Evolutionary conservation across 202 grass and related monocot species (phyloP).

Genomic region (Panicum virgatum): DNA sequence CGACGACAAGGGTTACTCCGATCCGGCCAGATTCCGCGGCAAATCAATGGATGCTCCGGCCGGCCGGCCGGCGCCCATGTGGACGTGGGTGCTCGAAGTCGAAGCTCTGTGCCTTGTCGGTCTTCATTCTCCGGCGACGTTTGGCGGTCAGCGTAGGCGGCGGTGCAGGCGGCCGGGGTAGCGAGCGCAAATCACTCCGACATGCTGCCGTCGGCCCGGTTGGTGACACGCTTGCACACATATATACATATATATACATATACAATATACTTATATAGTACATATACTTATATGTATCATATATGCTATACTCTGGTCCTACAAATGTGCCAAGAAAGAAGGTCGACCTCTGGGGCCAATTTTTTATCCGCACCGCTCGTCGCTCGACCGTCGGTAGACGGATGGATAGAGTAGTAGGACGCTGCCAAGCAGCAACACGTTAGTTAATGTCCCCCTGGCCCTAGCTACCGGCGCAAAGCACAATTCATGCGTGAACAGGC

Average conservation of each 20-base stretch:
- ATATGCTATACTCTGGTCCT: no score
- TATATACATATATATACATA: no score
- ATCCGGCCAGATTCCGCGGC: background rate
- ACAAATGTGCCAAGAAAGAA: no score
- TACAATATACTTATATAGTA: no score
- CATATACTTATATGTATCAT: no score
- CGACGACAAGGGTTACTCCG: background rate
- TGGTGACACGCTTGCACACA: background rate
- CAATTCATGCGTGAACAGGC: background rate
- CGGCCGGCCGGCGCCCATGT: background rate
- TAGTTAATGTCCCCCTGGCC: background rate
- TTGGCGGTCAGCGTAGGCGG: background rate
- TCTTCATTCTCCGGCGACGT: background rate
- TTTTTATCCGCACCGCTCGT: background rate
- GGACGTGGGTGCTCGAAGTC: background rate
- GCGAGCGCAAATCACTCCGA: constrained; percentile 2
- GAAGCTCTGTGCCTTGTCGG: background rate
- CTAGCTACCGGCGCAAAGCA: background rate
- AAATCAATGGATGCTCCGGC: background rate
- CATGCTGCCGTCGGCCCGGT: background rate
- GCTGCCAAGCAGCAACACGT: background rate
- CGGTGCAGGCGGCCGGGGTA: no score
- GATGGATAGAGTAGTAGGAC: background rate
- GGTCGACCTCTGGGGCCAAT: no score
- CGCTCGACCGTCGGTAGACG: background rate